Base-by-base conservation (phyloP, 78 protist species). In the Dictyostelium firmibasis region DNA sequence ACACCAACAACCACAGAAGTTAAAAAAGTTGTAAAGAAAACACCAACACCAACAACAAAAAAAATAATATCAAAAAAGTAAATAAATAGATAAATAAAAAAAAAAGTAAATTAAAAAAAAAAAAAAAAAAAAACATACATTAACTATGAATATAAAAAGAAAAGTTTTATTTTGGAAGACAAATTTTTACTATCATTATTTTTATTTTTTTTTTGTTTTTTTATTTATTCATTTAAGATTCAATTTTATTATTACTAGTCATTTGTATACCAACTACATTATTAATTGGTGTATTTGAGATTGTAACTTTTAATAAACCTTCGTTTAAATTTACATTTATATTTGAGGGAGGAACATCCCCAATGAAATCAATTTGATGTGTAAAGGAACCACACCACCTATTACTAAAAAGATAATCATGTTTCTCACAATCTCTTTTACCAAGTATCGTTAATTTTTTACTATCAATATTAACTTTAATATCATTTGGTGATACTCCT, bases 341-440 rank as follows among this genome's bases (percentile, higher is more conserved):
- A 23, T 44, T 13, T 29, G 29, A 9, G 9, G 35, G 0, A 2
- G 10, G 2, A 18, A 57, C 47, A 2, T 33, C 23, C 0, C 9
- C 8, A 0, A 14, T 6, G 4, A 82, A 57, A 35, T 31, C 9
- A 20, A 82, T 38, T 16, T 33, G 31, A 50, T 31, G n/a, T 57
- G 5, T 20, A 33, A 82, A 82, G 20, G 0, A 7, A 23, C 86
- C 86, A 60, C 86, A 82, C 86, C 86, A 82, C 35, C 76, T 29
- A 25, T 29, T 5, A 35, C 35, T 20, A 2, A 50, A 82, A 20
- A 33, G 14, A 20, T 35, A 50, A 13, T 31, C 14, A 14, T 60
- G 36, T 9, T 60, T 33, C 23, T 57, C 86, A 60, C 86, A 82
- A 5, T 50, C 33, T 82, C 86, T 82, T 33, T 82, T 35, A 13